A percentile compares a stretch with the other conserved stretches of the same genome.
Evolutionary conservation across 306 rosid genomes (phyloP).

Genomic region (Senna siamea): DNA sequence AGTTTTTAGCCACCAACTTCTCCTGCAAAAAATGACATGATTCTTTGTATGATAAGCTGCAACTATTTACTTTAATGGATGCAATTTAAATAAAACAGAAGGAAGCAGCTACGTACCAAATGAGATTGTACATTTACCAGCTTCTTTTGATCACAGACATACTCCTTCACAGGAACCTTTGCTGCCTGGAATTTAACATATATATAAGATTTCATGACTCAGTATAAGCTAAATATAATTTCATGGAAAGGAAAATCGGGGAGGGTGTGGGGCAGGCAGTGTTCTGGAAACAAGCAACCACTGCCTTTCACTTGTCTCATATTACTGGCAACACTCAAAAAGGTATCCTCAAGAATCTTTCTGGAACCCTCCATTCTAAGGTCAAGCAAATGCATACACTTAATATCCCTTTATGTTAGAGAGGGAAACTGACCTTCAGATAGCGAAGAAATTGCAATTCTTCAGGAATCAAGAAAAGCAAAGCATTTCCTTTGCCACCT

Average conservation of each 20-base stretch:
- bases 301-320: no score
- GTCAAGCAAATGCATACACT: constrained; percentile 25
- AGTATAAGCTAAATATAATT: constrained; percentile 13
- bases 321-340: neutral
- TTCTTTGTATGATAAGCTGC: constrained; percentile 6
- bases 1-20: constrained; percentile 68
- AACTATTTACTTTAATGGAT: neutral
- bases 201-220: constrained; percentile 3
- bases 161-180: constrained; percentile 88
- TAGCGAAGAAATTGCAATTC: constrained; percentile 80
- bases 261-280: neutral
- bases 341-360: constrained; percentile 26
- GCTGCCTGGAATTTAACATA: constrained; percentile 66
- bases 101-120: constrained; percentile 59
- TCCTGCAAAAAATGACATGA: constrained; percentile 62
- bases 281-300: no score
- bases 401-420: constrained; percentile 1
- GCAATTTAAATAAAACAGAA: constrained; percentile 17
- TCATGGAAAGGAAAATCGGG: neutral
- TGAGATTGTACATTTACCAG: constrained; percentile 81
- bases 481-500: constrained; percentile 87
- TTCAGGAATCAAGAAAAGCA: constrained; percentile 84
- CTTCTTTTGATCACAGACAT: constrained; percentile 67
- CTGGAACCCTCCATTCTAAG: constrained; percentile 8
- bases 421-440: constrained; percentile 65